Evolutionary conservation across 108 stramenopile species (phyloP), one percentile per base, ranked within the genome.

Genomic region (Conticribra guillardii): DNA sequence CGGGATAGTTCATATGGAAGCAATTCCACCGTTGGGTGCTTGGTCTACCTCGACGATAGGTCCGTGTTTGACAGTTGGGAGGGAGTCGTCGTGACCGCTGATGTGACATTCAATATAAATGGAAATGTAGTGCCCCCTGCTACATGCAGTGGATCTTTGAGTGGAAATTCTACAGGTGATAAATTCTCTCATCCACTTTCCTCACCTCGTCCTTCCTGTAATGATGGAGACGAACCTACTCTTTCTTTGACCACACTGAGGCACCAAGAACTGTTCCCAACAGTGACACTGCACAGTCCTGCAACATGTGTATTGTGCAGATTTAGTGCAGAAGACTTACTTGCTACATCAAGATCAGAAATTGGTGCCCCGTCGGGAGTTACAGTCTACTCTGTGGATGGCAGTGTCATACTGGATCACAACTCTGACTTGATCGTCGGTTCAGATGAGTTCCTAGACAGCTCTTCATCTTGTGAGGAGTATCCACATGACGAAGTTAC

Each of bases 241-340:
- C 44, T 93, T 2, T 88, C 93, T 1, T 75, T 97, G 9, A 49
- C 86, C 21, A 86, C 95, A 30, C 96, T 96, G 15, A 87, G 81
- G 45, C 90, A 87, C 57, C 92, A 94, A 77, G 97, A 97, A 53
- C 52, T 97, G 21, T 97, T 89, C 51, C 94, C 97, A 32, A 97
- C 97, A 7, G 79, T 96, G 14, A 96, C 97, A 1, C 71, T 97
- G 15, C 96, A 96, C 59, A 94, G 91, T 62, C 77, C 94, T 15
- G 82, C 73, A 60, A 94, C 96, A 23, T 74, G 92, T 41, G 95
- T 97, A 51, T 80, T 96, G 90, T 89, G 93, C 60, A 84, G 91
- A 45, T 96, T 96, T 47, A 94, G 86, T 63, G 81, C 94, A 7
- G 91, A 90, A 41, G 97, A 98, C 80, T 68, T 98, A 19, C 54